These are phyloP conservation scores for Isatis tinctoria DNA, from an alignment of 345 rosid species.

Conservation along the genomic window DNA sequence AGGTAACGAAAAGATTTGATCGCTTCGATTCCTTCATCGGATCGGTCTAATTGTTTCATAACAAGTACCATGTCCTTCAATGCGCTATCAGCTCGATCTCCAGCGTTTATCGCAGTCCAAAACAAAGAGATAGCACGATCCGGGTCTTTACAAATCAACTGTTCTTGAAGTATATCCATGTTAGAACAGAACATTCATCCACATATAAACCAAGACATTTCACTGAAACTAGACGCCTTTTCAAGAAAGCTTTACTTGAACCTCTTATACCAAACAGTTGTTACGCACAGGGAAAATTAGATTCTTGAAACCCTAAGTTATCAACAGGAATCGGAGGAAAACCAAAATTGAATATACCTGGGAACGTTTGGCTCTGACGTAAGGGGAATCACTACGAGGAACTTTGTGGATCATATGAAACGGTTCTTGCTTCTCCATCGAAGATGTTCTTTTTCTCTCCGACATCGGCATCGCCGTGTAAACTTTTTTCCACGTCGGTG, in stretches of 20 bases:
- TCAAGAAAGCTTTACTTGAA: not conserved
- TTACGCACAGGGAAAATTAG: not conserved
- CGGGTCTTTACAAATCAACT: constrained; percentile 65
- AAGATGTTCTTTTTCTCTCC: constrained; percentile 39
- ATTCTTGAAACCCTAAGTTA: not conserved
- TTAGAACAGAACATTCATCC: not conserved
- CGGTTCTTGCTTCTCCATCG: constrained; percentile 31
- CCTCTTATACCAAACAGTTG: not conserved
- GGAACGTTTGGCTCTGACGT: constrained; percentile 69
- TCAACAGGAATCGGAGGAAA: not conserved
- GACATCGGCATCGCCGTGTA: constrained; percentile 38
- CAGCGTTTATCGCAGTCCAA: constrained; percentile 81
- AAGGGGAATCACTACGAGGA: constrained; percentile 64
- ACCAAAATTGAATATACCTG: constrained; percentile 38
- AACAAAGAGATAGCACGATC: constrained; percentile 61
- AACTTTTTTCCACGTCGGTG: constrained; percentile 36
- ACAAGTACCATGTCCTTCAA: constrained; percentile 74
- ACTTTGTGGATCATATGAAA: constrained; percentile 60
- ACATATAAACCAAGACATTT: not conserved
- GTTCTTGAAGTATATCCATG: constrained; percentile 2
- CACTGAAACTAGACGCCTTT: not conserved
- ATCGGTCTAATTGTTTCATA: constrained; percentile 59
- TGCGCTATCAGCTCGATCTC: constrained; percentile 69
- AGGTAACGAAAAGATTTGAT: constrained; percentile 63
- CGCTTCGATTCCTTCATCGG: constrained; percentile 86